A percentile compares a stretch with the other conserved stretches of the same genome.
Conservation (phyloP, 805 yeast genomes). For the Candida lessepsii region DNA sequence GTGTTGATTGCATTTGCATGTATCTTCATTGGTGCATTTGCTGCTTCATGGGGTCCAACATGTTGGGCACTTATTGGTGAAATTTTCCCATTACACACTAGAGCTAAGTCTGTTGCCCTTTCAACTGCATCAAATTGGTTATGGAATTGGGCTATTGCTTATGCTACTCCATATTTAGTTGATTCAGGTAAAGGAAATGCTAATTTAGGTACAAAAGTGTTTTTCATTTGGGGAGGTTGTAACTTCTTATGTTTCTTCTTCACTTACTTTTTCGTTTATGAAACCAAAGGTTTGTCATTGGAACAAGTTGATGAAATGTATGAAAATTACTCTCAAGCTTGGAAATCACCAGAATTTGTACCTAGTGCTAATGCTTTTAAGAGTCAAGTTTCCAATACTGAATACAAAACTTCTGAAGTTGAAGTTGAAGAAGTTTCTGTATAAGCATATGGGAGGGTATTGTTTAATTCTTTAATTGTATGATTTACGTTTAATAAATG, state of each 20-base stretch:
- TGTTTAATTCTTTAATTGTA: neutral
- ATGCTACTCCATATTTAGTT: conserved; percentile 43
- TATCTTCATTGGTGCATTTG: conserved; percentile 39
- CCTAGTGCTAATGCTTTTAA: conserved; percentile 18
- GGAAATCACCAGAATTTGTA: conserved; percentile 29
- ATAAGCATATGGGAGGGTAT: neutral
- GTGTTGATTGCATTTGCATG: conserved; percentile 37
- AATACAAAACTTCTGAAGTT: conserved; percentile 1
- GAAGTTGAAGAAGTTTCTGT: conserved; percentile 1
- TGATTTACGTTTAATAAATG: conserved; percentile 3
- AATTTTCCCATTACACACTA: conserved; percentile 34
- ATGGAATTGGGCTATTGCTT: conserved; percentile 42
- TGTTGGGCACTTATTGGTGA: conserved; percentile 40
- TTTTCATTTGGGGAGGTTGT: conserved; percentile 44
- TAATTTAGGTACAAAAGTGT: conserved; percentile 39
- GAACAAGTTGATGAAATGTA: conserved; percentile 43
- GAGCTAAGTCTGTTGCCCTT: conserved; percentile 39
- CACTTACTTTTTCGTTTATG: conserved; percentile 35
- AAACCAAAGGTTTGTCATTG: conserved; percentile 41
- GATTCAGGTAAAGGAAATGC: conserved; percentile 38
- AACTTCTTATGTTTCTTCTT: conserved; percentile 34
- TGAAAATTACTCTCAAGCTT: conserved; percentile 30
- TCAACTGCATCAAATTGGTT: conserved; percentile 43
- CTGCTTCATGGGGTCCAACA: conserved; percentile 43
- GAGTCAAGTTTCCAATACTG: conserved; percentile 5